phyloP scores from a whole-genome alignment of 2,329 filamentous ascomycete genomes.

The Chaetomium sp. region DNA sequence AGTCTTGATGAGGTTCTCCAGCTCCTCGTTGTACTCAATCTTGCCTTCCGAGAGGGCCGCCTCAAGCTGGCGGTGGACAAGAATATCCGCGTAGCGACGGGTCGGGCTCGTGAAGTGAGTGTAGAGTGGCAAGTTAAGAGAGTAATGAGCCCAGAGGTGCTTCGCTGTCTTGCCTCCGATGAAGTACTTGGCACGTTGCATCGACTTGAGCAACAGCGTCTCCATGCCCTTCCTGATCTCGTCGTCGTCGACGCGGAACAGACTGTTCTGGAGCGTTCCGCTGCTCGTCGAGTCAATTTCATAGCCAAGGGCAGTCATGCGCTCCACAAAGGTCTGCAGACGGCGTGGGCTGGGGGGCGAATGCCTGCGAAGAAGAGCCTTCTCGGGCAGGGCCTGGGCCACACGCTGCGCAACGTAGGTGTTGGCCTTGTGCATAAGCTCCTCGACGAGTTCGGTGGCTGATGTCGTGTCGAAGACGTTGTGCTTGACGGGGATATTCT shows the following conservation, averaged over 20 bases:
- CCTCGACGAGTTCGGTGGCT: constrained; percentile 89
- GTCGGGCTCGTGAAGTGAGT: constrained; percentile 97
- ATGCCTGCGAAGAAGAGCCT: constrained; percentile 86
- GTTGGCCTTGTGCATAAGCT: constrained; percentile 91
- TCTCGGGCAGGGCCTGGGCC: constrained; percentile 72
- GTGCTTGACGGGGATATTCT: constrained; percentile 93
- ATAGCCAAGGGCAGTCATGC: constrained; percentile 87
- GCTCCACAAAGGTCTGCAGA: constrained; percentile 82
- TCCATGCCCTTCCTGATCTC: constrained; percentile 97
- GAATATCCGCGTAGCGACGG: constrained; percentile 86
- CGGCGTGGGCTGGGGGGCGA: constrained; percentile 78
- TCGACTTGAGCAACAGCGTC: constrained; percentile 87
- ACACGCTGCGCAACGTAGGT: constrained; percentile 82
- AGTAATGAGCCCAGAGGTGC: constrained; percentile 80
- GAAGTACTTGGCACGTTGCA: constrained; percentile 94
- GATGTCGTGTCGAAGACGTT: constrained; percentile 91
- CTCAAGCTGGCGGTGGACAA: constrained; percentile 93
- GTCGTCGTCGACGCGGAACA: constrained; percentile 85
- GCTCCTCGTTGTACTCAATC: constrained; percentile 80
- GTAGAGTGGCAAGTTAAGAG: constrained; percentile 86
- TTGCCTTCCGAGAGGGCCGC: constrained; percentile 73
- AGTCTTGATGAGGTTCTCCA: constrained; percentile 83
- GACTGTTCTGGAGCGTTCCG: constrained; percentile 83
- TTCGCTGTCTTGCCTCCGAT: constrained; percentile 73
- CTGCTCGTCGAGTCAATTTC: constrained; percentile 86